Base-by-base conservation (phyloP, 192 early-diverging fungal genomes). In the Coemansia sp. region DNA sequence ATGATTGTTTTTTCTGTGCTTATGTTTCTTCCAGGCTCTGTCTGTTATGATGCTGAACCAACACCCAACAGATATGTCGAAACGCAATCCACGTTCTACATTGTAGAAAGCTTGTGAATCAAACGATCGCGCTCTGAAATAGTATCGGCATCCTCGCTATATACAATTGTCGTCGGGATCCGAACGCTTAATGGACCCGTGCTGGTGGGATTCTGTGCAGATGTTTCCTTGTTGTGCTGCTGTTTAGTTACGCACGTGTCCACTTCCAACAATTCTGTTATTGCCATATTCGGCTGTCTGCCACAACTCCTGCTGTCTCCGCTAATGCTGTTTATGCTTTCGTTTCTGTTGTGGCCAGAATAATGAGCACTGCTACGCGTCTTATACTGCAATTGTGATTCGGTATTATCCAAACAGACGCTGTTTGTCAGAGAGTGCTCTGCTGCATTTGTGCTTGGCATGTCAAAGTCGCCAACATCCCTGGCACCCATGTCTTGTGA, bases 81-180 rank as follows among this genome's bases (percentile, higher is more conserved):
- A 41, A n/a, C 8, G 6, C 36, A 43, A 32, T n/a, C 6, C 22
- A 19, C 37, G 56, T 41, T 15, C 41, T 56, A 66, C 22, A 47
- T 68, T 45, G 41, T 60, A 45, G 61, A 66, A 12, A 83, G 69
- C 58, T 52, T 66, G 9, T 68, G 72, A 12, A 83, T 68, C 11
- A 83, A 58, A 13, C 32, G 65, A 40, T 83, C 80, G 12, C 72
- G 75, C 60, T 77, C 80, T 11, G 75, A 74, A 6, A 74, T 45
- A 22, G 72, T 69, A 42, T 72, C 66, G 3, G 66, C 63, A 57
- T 83, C 80, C 49, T 83, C 79, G 32, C 70, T 66, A 55, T 83
- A 83, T 2, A 83, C 63, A 37, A 83, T 74, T 19, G 52, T 77
- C 21, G 72, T 75, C 45, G 56, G 57, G 52, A 71, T 41, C n/a